phyloP scores from a whole-genome alignment of 352 stramenopile species.

The Phytopythium cucurbitacearum region DNA sequence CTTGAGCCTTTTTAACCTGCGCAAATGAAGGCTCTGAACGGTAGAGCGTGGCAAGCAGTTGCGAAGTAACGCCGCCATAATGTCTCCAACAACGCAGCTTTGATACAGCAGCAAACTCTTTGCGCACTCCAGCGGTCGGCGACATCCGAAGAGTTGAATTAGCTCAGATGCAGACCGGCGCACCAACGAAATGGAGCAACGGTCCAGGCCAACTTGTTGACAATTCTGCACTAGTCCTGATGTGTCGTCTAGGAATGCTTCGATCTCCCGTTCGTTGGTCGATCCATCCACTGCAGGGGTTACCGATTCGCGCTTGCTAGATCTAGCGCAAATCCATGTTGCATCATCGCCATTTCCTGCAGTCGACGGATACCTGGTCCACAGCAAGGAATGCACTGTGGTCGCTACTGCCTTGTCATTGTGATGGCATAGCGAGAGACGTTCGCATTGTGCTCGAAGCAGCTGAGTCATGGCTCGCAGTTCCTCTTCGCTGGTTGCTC shows the following conservation, averaged over 20 bases:
- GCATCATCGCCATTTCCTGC: background rate
- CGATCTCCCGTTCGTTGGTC: slow-evolving; percentile 14
- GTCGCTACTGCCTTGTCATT: slow-evolving; percentile 13
- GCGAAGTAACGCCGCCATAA: slow-evolving; percentile 29
- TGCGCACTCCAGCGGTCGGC: slow-evolving; percentile 34
- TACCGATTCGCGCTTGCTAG: background rate
- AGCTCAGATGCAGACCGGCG: slow-evolving; percentile 50
- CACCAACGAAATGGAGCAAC: slow-evolving; percentile 29
- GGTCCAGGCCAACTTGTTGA: slow-evolving; percentile 44
- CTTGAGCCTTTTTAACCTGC: slow-evolving; percentile 30
- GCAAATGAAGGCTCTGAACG: slow-evolving; percentile 43
- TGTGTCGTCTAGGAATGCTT: slow-evolving; percentile 21
- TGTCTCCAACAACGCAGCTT: slow-evolving; percentile 31
- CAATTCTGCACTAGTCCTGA: slow-evolving; percentile 19
- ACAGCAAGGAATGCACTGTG: slow-evolving; percentile 24
- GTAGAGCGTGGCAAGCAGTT: slow-evolving; percentile 34
- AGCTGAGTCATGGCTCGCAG: slow-evolving; percentile 17
- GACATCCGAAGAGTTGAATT: slow-evolving; percentile 48
- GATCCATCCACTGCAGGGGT: background rate
- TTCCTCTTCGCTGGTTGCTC: slow-evolving; percentile 12
- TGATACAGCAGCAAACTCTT: slow-evolving; percentile 66
- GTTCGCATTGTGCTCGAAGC: slow-evolving; percentile 34
- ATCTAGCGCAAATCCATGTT: slow-evolving; percentile 43
- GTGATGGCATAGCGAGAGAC: slow-evolving; percentile 36
- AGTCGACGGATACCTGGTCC: slow-evolving; percentile 45